A percentile compares a stretch with the other conserved stretches of the same genome.
These are phyloP conservation scores for Cadophora malorum DNA, from an alignment of 2,329 filamentous ascomycete species.

Conservation along the genomic window DNA sequence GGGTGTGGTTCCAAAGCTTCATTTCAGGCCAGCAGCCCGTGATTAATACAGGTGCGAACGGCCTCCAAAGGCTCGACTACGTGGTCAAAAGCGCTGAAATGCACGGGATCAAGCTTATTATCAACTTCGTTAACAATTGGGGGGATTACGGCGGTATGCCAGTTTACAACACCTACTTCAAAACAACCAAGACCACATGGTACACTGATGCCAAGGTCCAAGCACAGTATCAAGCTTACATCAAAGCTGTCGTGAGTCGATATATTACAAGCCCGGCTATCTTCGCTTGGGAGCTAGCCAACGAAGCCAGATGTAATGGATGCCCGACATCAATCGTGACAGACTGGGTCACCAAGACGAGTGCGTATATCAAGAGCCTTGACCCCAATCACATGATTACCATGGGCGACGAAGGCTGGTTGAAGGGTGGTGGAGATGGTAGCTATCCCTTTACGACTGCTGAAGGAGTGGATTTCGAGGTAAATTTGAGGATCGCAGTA, in stretches of 20 bases:
- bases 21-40: conserved; percentile 54
- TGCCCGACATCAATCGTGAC: conserved; percentile 64
- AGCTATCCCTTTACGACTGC: conserved; percentile 52
- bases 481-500: conserved; percentile 46
- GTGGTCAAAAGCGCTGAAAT: conserved; percentile 65
- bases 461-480: conserved; percentile 54
- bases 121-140: conserved; percentile 74
- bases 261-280: conserved; percentile 65
- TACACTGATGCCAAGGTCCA: conserved; percentile 62
- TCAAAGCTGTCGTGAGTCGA: conserved; percentile 63
- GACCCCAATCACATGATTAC: conserved; percentile 67
- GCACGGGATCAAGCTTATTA: conserved; percentile 66
- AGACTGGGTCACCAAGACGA: conserved; percentile 64
- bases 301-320: conserved; percentile 69
- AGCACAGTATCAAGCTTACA: conserved; percentile 63
- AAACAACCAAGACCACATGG: conserved; percentile 56
- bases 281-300: conserved; percentile 73
- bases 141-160: conserved; percentile 69
- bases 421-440: conserved; percentile 46
- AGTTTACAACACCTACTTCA: conserved; percentile 62
- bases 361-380: conserved; percentile 67
- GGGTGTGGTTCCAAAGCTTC: conserved; percentile 52
- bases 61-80: conserved; percentile 68
- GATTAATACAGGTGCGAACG: conserved; percentile 70
- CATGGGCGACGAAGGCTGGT: conserved; percentile 68